Evolutionary conservation across 2,329 filamentous ascomycete genomes (phyloP), one percentile per base, ranked within the genome.

Genomic region (Colletotrichum incanum): DNA sequence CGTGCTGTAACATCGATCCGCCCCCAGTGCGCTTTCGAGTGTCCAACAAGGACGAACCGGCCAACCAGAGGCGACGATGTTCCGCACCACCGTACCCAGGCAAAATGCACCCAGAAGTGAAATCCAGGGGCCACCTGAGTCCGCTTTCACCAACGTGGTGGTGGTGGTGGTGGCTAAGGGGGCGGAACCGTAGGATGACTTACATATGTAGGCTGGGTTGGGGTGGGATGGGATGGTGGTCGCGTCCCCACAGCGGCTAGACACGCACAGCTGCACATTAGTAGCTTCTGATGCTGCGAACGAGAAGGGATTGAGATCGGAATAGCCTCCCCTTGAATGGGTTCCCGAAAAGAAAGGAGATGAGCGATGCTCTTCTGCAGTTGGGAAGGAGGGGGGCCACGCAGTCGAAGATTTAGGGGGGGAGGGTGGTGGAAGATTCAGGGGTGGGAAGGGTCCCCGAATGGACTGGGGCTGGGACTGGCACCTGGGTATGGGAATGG

Each of bases 321-420:
- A 56, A 71, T 37, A 7, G 54, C 23, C 61, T 31, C 26, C 69
- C 47, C 34, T 66, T 55, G 45, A 55, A 55, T 56, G n/a, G 18
- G 39, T 52, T 49, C 54, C 60, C 28, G 58, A 60, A 66, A 66
- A 71, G 70, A 72, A 65, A 71, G 16, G 66, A 56, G 66, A 73
- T 71, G 70, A 60, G 47, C 66, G 66, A 72, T 73, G 71, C 28
- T 41, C 54, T 70, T 56, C 71, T 73, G 67, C 71, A 73, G 65
- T 55, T 56, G 52, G 23, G 26, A 43, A 50, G 39, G 20, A 34
- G 43, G 69, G 39, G 59, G 49, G 56, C n/a, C 39, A 66, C 39
- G 54, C 47, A 52, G 55, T 20, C 55, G 23, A 43, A 41, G 61
- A 54, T n/a, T 28, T 41, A 50, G 56, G 43, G 12, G 43, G 66